Base-by-base conservation (phyloP, 345 rosid genomes). In the Balakata baccata region DNA sequence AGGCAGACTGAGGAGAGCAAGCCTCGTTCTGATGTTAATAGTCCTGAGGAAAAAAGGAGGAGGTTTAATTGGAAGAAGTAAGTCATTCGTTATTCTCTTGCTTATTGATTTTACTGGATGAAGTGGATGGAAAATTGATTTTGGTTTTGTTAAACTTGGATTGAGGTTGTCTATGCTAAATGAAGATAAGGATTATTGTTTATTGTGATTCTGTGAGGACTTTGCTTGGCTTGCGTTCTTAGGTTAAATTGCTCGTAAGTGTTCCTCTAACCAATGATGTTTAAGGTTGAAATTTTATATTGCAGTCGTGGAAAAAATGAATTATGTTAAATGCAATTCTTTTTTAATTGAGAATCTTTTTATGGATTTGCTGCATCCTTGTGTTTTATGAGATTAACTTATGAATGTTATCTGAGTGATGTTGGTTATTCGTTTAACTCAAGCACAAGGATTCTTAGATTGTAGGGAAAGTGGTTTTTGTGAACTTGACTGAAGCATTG, bases 1-100 rank as follows among this genome's bases (percentile, higher is more conserved):
- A 89, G 98, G 79, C 94, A 89, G 57, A 85, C 85, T 59, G 99
- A 95, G 16, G 90, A 88, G 47, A 86, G 85, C 6, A 90, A 85
- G 83, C 78, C 81, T 73, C 88, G 82, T 46, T 51, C 79, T 0
- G 90, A 88, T 38, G 91, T 85, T 39, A 73, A 73, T 72, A 73
- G 71, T 74, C 83, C 85, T 0, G 96, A 87, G 51, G 93, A 89
- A 69, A 95, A 95, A 86, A 88, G 92, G 64, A 78, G 97, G 69
- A 89, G 86, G 78, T 75, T 78, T 56, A 38, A 84, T 69, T 87
- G 87, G 68, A 87, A 74, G 79, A 92, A 81, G 99, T 92, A 37
- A 49, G 67, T 25, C 1, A 18, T 20, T 47, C 49, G 25, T 64
- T 17, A 1, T 7, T 52, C 14, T 16, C 0, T 53, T 51, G 37